Evolutionary conservation across 2,329 filamentous ascomycete species (phyloP), one percentile per base, ranked within the genome.

Genomic region (Polychaeton citri): DNA sequence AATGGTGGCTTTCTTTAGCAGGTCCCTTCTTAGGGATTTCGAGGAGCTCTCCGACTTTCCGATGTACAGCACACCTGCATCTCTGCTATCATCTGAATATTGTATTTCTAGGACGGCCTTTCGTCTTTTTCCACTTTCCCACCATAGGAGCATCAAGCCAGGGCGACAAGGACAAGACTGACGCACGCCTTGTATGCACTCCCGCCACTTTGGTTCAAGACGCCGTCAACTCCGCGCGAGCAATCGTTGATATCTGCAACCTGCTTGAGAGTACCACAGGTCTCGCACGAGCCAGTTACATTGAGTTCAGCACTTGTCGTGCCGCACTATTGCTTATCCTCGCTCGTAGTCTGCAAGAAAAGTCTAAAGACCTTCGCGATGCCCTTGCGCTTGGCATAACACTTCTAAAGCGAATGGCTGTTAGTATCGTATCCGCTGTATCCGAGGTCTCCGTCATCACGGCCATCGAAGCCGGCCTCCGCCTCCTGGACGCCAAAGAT

Each of bases 221-320:
- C 34, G 53, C 51, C 18, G 41, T 56, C 8, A 33, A 48, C 21
- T 46, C 49, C 2, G 53, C 54, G 3, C 41, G 42, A 12, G 46
- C 50, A 8, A 50, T 50, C 5, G 35, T 58, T 19, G 40, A 41
- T 2, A 40, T 54, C 13, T 54, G 50, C 21, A 42, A 49, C 8
- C 26, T 30, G 9, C 34, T 59, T 3, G 48, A 44, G 9, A 41
- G 46, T 19, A 44, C 44, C 1, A 35, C 44, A 2, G 54, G 55
- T 1, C 44, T 59, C 1, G 53, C 55, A 2, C 43, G 54, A 35
- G 49, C 54, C 1, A 57, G 52, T 2, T 60, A 59, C 30, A 50
- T 52, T 16, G 57, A 60, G 26, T 60, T 54, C 39, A 58, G 53
- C 35, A 52, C 54, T 2, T 60, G 57, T 35, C 49, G 57, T 8